Evolutionary conservation across 306 rosid species (phyloP), one percentile per base, ranked within the genome.

Genomic region (Biancaea sappan): DNA sequence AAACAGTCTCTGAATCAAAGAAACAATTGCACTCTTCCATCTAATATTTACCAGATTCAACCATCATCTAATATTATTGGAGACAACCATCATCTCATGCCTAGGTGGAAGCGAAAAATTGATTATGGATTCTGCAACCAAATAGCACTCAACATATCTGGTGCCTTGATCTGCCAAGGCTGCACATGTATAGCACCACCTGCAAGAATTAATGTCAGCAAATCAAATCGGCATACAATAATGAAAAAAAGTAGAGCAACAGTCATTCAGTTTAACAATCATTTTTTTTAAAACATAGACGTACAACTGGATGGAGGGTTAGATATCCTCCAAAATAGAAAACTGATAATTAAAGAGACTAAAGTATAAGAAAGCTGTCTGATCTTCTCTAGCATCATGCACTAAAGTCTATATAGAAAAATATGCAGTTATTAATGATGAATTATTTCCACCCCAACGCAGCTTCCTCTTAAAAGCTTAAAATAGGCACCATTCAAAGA

Each of bases 21-120:
- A 67, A 69, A 60, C 35, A 31, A 35, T 59, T 53, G 38, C 66
- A 40, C 72, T 62, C 65, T 74, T 73, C 60, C 61, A 3, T 52
- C 71, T 41, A 70, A 64, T 71, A 41, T 50, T 59, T 51, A 51
- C 38, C 71, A 29, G 52, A 65, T 64, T 25, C 66, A 18, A 69
- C 34, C 11, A 21, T 8, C 22, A 70, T 32, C 8, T 52, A 26
- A 35, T 1, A 51, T 14, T 59, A 32, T 51, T 35, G 22, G 24
- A 2, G 50, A 69, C 19, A 69, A 3, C 1, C 10, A 21, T 32
- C 21, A 32, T 19, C 16, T 32, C 72, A 5, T 26, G 62, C 74
- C 32, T 50, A 8, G 21, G 28, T 47, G 60, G 73, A 68, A 48
- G 50, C 18, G 43, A 10, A 43, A 40, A 44, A 54, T 64, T 35